Evolutionary conservation across 176 grass and related monocot species (phyloP), one percentile per base, ranked within the genome.

Genomic region (Triticum urartu): DNA sequence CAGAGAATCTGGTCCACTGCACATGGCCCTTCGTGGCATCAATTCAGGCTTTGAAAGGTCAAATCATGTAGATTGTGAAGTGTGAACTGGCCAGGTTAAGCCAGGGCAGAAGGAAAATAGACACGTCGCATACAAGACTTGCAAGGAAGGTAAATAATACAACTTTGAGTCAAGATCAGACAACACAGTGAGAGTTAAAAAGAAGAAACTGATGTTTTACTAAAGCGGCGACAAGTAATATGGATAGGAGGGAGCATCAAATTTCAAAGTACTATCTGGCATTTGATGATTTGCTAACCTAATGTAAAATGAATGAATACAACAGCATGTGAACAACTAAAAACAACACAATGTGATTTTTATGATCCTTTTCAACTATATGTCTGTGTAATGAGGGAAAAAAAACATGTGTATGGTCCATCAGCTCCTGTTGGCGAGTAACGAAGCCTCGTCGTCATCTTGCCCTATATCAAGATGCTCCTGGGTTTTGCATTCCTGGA

Each of bases 381-480:
- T 62, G 9, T 40, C 58, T 13, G 17, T 85, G 82, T 81, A 40
- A 64, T 64, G 47, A 64, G 54, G 75, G 71, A 60, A 73, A 42
- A 42, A 18, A 12, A 65, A 13, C 3, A 17, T 48, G 9, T 78
- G 21, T 84, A 75, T 68, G 33, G 77, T 86, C 11, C 67, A 40
- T 90, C 87, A 96, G 20, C 83, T 84, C 33, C 84, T 90, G 62
- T 85, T 81, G 81, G 90, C 87, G 71, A 96, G 88, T 13, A 90
- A 69, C 21, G 83, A 91, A 25, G 87, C 87, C 88, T 88, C 82
- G 1, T 86, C 86, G 2, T 94, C 83, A 17, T 87, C 86, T 76
- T 83, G 36, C 62, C 84, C 86, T 52, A 52, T 45, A 63, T 77
- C 79, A n/a, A 36, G 28, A 38, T 64, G 64, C 45, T 93, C 76